phyloP scores from a whole-genome alignment of 2,329 filamentous ascomycete species.

The Fusarium sp. region DNA sequence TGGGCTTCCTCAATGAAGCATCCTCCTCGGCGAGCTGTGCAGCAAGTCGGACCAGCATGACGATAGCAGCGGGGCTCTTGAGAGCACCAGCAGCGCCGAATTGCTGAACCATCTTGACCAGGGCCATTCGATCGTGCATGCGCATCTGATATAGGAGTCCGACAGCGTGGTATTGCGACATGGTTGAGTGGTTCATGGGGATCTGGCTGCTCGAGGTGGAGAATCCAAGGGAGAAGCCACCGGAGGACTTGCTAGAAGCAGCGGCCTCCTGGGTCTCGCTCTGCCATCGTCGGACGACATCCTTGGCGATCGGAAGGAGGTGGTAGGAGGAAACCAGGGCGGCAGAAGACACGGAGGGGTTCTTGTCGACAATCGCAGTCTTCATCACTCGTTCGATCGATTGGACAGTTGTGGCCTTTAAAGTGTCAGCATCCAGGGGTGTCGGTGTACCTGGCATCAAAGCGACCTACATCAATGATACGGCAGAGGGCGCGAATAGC shows the following conservation, averaged over 20 bases:
- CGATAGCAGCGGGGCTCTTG: conserved; percentile 93
- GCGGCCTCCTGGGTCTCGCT: conserved; percentile 98
- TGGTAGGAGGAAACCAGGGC: conserved; percentile 98
- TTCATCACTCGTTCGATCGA: conserved; percentile 99
- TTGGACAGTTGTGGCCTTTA: conserved; percentile 90
- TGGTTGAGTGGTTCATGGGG: conserved; percentile 92
- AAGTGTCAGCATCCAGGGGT: conserved; percentile 50
- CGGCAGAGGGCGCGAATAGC: conserved; percentile 95
- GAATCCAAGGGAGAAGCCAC: conserved; percentile 93
- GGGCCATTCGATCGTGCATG: conserved; percentile 95
- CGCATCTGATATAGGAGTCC: conserved; percentile 98
- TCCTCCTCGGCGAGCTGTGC: conserved; percentile 97
- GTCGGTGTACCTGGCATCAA: conserved; percentile 30
- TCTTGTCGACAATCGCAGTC: conserved; percentile 99
- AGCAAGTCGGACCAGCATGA: conserved; percentile 93
- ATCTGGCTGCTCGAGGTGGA: conserved; percentile 82
- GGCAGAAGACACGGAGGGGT: conserved; percentile 95
- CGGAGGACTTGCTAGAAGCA: conserved; percentile 87
- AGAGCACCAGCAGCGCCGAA: conserved; percentile 92
- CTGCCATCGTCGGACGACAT: conserved; percentile 97
- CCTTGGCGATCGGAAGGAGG: conserved; percentile 93
- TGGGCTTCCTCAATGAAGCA: conserved; percentile 87
- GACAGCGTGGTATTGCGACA: conserved; percentile 99
- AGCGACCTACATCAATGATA: conserved; percentile 86
- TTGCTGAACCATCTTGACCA: conserved; percentile 99